Evolutionary conservation across 2,329 filamentous ascomycete genomes (phyloP).

Genomic region (Beauveria medogensis): DNA sequence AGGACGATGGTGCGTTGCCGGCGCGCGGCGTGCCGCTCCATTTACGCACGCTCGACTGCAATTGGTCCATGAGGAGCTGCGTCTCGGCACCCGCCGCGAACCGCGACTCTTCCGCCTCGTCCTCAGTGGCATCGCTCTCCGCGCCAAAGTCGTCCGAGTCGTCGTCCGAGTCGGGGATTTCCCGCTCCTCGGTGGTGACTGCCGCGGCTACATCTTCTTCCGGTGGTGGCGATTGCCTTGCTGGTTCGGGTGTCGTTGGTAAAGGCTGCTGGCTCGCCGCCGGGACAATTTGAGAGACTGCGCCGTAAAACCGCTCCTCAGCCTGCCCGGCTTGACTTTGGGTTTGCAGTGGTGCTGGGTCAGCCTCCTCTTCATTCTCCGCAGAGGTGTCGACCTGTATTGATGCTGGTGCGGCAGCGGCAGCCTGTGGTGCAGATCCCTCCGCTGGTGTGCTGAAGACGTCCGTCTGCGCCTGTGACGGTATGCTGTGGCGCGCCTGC

Average conservation of each 20-base stretch:
- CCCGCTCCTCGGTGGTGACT: constrained; percentile 15
- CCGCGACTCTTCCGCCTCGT: constrained; percentile 13
- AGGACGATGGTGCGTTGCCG: background rate
- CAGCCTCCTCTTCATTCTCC: background rate
- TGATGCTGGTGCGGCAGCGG: background rate
- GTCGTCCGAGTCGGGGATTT: constrained; percentile 45
- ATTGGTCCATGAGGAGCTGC: constrained; percentile 25
- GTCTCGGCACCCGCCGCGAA: constrained; percentile 26
- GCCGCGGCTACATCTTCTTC: background rate
- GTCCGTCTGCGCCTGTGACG: constrained; percentile 9
- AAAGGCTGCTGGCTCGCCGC: background rate
- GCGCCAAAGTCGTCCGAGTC: constrained; percentile 24
- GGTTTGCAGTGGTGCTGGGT: background rate
- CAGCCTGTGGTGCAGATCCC: background rate
- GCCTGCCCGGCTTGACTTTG: background rate
- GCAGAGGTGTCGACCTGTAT: background rate
- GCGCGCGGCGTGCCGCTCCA: background rate
- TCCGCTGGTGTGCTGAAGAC: constrained; percentile 12
- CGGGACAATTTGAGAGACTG: background rate
- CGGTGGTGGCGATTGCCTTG: background rate
- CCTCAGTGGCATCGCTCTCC: constrained; percentile 12
- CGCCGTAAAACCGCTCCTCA: constrained; percentile 1
- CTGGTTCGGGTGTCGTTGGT: background rate
- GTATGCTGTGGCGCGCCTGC: constrained; percentile 13
- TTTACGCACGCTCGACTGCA: constrained; percentile 14